phyloP scores from a whole-genome alignment of 2,329 filamentous ascomycete species.

The Orbilia brochopaga region DNA sequence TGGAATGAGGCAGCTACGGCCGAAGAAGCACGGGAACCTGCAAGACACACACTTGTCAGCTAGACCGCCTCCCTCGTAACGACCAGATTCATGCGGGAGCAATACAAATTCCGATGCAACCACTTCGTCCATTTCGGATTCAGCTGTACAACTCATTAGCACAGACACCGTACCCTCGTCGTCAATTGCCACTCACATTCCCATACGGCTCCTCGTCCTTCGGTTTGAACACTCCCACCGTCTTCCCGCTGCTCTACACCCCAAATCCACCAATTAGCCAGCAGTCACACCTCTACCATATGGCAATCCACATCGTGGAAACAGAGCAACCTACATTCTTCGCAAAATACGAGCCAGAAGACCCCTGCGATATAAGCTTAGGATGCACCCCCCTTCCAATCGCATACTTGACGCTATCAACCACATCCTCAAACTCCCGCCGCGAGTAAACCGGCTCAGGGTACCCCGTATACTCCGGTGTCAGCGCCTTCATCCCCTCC shows the following conservation, averaged over 20 bases:
- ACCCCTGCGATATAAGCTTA: conserved; percentile 94
- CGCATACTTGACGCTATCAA: conserved; percentile 86
- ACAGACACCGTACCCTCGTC: conserved; percentile 4
- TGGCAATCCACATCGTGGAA: too few relatives aligned
- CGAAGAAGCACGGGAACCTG: conserved; percentile 91
- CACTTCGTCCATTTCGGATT: conserved; percentile 99
- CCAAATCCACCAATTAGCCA: background rate
- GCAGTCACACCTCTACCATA: background rate
- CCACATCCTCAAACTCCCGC: conserved; percentile 81
- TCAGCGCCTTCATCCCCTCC: conserved; percentile 80
- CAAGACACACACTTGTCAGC: conserved; percentile 9
- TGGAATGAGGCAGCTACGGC: conserved; percentile 90
- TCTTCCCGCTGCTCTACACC: conserved; percentile 74
- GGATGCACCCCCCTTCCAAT: conserved; percentile 92
- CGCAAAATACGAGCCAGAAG: conserved; percentile 97
- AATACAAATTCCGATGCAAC: conserved; percentile 85
- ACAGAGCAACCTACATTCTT: conserved; percentile 64
- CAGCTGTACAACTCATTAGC: conserved; percentile 42
- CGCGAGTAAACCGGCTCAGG: conserved; percentile 74
- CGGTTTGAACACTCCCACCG: conserved; percentile 97
- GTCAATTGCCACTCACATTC: conserved; percentile 57
- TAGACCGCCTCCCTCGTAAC: background rate
- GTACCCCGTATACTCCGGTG: conserved; percentile 61
- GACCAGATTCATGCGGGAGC: conserved; percentile 11
- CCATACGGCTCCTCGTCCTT: conserved; percentile 99